Evolutionary conservation across 2,329 filamentous ascomycete species (phyloP), one percentile per base, ranked within the genome.

Genomic region (Thielaviopsis populi): DNA sequence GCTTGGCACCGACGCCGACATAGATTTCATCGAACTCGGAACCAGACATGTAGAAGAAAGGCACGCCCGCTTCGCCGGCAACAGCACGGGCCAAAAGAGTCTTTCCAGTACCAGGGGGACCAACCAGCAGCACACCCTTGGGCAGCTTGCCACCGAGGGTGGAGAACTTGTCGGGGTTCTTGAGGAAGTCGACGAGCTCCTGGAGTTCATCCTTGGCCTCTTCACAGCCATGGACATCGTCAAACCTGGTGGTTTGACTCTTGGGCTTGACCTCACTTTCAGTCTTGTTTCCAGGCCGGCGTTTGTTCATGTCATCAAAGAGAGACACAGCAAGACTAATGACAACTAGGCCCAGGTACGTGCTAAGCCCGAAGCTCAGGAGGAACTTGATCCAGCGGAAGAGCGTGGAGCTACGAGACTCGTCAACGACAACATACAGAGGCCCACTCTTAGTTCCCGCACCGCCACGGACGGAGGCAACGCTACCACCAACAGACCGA

Each of bases 41-140:
- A 61, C 94, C 94, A 71, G 94, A 99, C 92, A 99, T 97, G 81
- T 96, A 99, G 80, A 97, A 99, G 80, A 99, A 99, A 1, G 94
- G 94, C 19, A 99, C 94, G 64, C 92, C 94, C 63, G 94, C 91
- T 77, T 99, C 94, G 62, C 94, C 94, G 59, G 94, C 94, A 66
- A 99, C 94, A 63, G 94, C 95, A 70, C 94, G 87, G 67, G 94
- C 94, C 67, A 99, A 83, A 48, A 99, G 83, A 13, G 94, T 99
- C 77, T 99, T 99, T 76, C 94, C 94, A 67, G 94, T 99, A 77
- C 94, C 94, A 62, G 94, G 94, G 71, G 94, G 94, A 0, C 94
- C 94, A 71, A 96, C 90, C 27, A 99, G 83, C 61, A 99, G 81
- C 66, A 99, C 90, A 78, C 94, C 94, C 76, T 97, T 99, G 63